Evolutionary conservation across 805 yeast species (phyloP).

Genomic region (Lipomyces orientalis): DNA sequence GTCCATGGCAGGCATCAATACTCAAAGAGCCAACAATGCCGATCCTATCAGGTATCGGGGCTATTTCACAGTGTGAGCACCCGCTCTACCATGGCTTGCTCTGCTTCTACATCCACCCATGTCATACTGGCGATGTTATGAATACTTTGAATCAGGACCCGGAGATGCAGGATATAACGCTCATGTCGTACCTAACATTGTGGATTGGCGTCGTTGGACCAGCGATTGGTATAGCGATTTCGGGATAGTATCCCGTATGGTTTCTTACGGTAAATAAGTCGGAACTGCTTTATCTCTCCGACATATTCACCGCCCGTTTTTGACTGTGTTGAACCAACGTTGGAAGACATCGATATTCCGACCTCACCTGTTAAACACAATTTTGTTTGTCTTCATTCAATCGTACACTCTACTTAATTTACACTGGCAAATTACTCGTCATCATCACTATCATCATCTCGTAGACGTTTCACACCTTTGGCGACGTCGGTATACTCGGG

Average conservation of each 20-base stretch:
- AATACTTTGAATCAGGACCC: slow-evolving; percentile 12
- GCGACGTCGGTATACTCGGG: slow-evolving; percentile 22
- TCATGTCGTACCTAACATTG: slow-evolving; percentile 22
- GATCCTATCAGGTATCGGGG: slow-evolving; percentile 3
- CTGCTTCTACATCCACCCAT: slow-evolving; percentile 35
- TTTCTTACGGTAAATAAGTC: not conserved
- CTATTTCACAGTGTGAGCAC: slow-evolving; percentile 33
- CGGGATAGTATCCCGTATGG: not conserved
- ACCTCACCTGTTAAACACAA: not conserved
- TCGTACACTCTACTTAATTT: not conserved
- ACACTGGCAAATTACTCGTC: slow-evolving; percentile 10
- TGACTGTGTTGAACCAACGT: not conserved
- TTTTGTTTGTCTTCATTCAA: slow-evolving; percentile 5
- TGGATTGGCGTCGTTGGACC: slow-evolving; percentile 35
- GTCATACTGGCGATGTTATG: slow-evolving; percentile 33
- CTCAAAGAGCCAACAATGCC: slow-evolving; percentile 2
- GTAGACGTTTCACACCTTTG: slow-evolving; percentile 24
- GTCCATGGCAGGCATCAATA: not conserved
- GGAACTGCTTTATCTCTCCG: not conserved
- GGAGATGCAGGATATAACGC: slow-evolving; percentile 1
- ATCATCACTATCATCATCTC: slow-evolving; percentile 21
- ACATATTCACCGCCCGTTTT: not conserved
- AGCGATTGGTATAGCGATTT: slow-evolving; percentile 23
- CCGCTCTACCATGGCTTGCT: slow-evolving; percentile 21
- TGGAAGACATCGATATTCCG: not conserved